A percentile compares a stretch with the other conserved stretches of the same genome.
phyloP scores from a whole-genome alignment of 2,329 filamentous ascomycete species.

The Cercospora zeina region DNA sequence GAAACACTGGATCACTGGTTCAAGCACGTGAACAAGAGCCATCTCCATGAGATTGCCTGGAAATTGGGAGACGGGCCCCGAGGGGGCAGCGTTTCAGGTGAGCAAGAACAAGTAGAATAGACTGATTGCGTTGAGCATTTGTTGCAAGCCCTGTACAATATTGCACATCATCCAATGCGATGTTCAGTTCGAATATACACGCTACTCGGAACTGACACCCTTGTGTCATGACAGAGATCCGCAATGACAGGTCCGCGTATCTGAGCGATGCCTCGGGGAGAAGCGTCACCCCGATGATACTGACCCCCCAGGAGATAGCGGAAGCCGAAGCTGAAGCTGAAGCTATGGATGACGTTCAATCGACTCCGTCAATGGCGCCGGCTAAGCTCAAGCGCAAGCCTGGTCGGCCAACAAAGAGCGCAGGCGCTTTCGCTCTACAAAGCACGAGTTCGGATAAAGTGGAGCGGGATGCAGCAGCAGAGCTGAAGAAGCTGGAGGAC shows the following conservation, averaged over 20 bases:
- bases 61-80: conserved; percentile 61
- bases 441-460: conserved; percentile 37
- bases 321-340: conserved; percentile 6
- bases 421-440: conserved; percentile 6
- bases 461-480: conserved; percentile 46
- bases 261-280: conserved; percentile 51
- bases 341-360: conserved; percentile 2
- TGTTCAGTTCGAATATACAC: not conserved
- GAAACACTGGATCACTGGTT: conserved; percentile 47
- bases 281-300: conserved; percentile 49
- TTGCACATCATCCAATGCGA: conserved; percentile 6
- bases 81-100: conserved; percentile 55
- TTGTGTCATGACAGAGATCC: conserved; percentile 35
- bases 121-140: conserved; percentile 2
- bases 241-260: conserved; percentile 41
- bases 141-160: conserved; percentile 5
- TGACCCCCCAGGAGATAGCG: conserved; percentile 21
- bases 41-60: conserved; percentile 58
- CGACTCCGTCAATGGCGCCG: conserved; percentile 10
- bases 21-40: conserved; percentile 54
- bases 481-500: conserved; percentile 52
- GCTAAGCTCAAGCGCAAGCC: conserved; percentile 15
- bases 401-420: conserved; percentile 17
- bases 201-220: conserved; percentile 15
- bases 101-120: conserved; percentile 37